These are phyloP conservation scores for Adansonia grandidieri DNA, from an alignment of 441 rosid species.

Conservation along the genomic window DNA sequence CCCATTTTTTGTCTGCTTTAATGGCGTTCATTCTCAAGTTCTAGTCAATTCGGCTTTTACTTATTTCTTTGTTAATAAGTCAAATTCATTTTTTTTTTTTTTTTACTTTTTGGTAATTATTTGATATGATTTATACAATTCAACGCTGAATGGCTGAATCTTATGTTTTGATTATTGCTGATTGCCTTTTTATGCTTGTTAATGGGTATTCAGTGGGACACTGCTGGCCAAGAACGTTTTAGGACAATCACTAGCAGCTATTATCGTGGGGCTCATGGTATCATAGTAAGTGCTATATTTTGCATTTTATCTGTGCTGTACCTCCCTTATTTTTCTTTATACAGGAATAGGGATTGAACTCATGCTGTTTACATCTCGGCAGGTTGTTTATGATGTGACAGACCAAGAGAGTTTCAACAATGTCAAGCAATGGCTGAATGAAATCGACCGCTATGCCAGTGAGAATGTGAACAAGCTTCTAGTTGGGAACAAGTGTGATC, in stretches of 20 bases:
- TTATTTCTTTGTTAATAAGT: not conserved
- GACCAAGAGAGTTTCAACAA: constrained; percentile 87
- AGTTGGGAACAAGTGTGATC: constrained; percentile 82
- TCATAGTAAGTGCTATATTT: constrained; percentile 46
- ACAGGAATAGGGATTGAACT: constrained; percentile 21
- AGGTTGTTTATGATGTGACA: constrained; percentile 85
- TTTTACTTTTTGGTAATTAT: not conserved
- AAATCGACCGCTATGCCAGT: constrained; percentile 84
- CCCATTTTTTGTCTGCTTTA: not conserved
- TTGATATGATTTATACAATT: not conserved
- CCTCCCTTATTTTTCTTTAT: not conserved
- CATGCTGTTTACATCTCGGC: constrained; percentile 22
- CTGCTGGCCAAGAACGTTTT: constrained; percentile 80
- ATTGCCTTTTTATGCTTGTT: constrained; percentile 21
- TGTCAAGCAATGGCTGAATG: constrained; percentile 85
- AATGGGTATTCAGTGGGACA: constrained; percentile 61
- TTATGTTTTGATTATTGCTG: not conserved
- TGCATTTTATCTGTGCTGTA: not conserved
- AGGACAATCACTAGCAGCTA: constrained; percentile 80
- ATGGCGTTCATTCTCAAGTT: not conserved
- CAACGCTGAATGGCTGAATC: constrained; percentile 2
- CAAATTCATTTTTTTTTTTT: not conserved
- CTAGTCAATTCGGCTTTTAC: not conserved
- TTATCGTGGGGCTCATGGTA: constrained; percentile 80
- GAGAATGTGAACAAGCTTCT: constrained; percentile 86